phyloP scores from a whole-genome alignment of 1,284 basidiomycete genomes.

The Coniophora puteana region DNA sequence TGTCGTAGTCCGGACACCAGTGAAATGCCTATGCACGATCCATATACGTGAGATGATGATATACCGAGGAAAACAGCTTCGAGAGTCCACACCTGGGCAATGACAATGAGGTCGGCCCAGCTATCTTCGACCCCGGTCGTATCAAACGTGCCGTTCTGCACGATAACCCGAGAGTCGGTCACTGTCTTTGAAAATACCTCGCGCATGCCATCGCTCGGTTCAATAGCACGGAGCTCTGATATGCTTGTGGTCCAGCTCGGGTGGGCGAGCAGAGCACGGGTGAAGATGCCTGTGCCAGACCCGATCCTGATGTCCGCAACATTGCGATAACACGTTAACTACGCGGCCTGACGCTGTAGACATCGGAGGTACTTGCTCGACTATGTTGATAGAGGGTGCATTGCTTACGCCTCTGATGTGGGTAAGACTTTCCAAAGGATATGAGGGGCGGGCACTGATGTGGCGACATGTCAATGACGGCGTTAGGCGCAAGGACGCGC shows the following conservation, averaged over 20 bases:
- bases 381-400: conserved; percentile 50
- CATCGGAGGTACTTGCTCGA: conserved; percentile 52
- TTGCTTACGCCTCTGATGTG: conserved; percentile 46
- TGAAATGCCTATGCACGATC: conserved; percentile 60
- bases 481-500: conserved; percentile 4
- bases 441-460: conserved; percentile 65
- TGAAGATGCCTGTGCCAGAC: conserved; percentile 77
- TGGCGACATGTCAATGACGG: conserved; percentile 5
- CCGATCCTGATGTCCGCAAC: conserved; percentile 45
- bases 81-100: conserved; percentile 59
- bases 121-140: conserved; percentile 49
- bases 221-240: conserved; percentile 54
- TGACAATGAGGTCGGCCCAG: conserved; percentile 71
- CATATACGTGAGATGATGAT: too few species aligned
- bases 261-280: conserved; percentile 66
- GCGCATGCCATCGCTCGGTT: conserved; percentile 76
- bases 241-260: conserved; percentile 49
- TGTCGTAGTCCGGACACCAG: conserved; percentile 74
- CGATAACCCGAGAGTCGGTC: conserved; percentile 45
- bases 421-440: conserved; percentile 52
- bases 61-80: background rate
- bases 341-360: background rate
- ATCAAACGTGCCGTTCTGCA: conserved; percentile 64
- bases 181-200: conserved; percentile 51
- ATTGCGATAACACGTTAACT: background rate